Evolutionary conservation across 169 alveolate genomes (phyloP).

Genomic region (Eimeria falciformis): DNA sequence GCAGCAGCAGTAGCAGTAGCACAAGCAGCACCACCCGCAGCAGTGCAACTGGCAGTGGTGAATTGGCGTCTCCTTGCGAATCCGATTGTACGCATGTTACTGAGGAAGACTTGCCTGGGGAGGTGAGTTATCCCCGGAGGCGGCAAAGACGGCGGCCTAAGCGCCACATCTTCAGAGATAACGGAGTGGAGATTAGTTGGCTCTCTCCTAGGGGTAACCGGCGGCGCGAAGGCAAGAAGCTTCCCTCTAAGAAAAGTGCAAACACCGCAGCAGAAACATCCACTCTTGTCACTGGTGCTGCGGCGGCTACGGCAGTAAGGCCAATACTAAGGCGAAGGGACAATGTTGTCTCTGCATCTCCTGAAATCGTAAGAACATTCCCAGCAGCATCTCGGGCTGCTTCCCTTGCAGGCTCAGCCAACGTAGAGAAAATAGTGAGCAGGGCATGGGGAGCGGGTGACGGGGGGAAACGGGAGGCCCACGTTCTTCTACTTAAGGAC

Average conservation of each 20-base stretch:
- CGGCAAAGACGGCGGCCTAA: not conserved
- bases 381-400: not conserved
- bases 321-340: not conserved
- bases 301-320: not conserved
- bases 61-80: not conserved
- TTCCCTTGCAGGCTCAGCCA: not conserved
- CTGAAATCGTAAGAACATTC: not conserved
- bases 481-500: not conserved
- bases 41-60: not conserved
- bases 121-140: not conserved
- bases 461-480: too few species aligned
- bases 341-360: not conserved
- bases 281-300: constrained; percentile 3
- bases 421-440: not conserved
- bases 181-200: not conserved
- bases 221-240: not conserved
- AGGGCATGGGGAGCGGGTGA: too few species aligned
- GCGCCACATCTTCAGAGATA: not conserved
- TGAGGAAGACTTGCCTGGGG: not conserved
- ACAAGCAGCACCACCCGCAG: not conserved
- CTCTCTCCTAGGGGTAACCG: not conserved
- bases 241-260: not conserved
- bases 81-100: not conserved
- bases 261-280: not conserved
- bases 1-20: not conserved